Conservation (phyloP, 1,284 basidiomycete genomes). For the Naganishia cerealis region DNA sequence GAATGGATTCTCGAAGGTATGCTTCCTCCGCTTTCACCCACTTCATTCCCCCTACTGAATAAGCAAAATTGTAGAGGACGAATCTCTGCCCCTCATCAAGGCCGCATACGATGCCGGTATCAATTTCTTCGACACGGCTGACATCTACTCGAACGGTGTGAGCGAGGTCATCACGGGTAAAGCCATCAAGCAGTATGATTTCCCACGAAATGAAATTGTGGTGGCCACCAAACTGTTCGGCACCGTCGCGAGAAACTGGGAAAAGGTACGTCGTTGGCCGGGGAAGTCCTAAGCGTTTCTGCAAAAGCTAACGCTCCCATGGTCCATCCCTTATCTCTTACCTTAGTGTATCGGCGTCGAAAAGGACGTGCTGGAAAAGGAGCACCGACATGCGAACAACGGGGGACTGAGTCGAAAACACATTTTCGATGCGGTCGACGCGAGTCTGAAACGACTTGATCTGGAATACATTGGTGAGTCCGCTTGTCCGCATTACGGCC, state of each 20-base stretch:
- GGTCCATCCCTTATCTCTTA: no score
- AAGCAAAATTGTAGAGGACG: constrained; percentile 24
- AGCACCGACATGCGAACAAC: constrained; percentile 30
- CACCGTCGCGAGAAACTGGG: constrained; percentile 27
- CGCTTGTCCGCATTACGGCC: background rate
- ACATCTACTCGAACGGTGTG: constrained; percentile 29
- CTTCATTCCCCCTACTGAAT: background rate
- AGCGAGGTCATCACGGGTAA: constrained; percentile 36
- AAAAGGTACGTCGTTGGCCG: background rate
- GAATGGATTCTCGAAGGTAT: constrained; percentile 31
- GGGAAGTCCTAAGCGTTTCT: no score
- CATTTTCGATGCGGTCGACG: constrained; percentile 41
- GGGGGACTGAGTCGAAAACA: constrained; percentile 40
- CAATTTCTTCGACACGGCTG: constrained; percentile 34
- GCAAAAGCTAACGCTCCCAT: no score
- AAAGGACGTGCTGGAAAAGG: constrained; percentile 38
- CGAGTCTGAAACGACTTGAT: constrained; percentile 39
- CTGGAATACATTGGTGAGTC: constrained; percentile 37
- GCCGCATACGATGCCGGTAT: constrained; percentile 34
- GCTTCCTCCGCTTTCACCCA: background rate
- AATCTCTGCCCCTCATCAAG: constrained; percentile 35
- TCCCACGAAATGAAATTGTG: constrained; percentile 38
- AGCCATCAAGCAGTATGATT: constrained; percentile 37
- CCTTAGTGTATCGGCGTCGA: constrained; percentile 14
- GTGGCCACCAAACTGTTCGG: constrained; percentile 37